Evolutionary conservation across 1,284 basidiomycete species (phyloP), one percentile per base, ranked within the genome.

Genomic region (Ganoderma lingzhi): DNA sequence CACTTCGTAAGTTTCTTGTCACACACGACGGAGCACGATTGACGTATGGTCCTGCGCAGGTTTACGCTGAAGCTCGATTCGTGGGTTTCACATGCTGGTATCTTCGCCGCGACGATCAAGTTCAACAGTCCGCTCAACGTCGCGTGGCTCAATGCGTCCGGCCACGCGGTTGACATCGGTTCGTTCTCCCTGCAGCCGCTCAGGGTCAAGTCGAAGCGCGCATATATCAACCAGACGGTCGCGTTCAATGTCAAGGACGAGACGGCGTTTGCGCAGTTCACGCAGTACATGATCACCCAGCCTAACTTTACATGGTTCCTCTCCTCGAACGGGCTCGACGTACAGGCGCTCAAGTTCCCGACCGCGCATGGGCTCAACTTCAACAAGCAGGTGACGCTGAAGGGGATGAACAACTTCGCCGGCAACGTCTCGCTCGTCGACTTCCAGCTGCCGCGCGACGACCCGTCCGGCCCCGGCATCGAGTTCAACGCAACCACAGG

Each of bases 251-350:
- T 93, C 73, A 76, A 76, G 0, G 82, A 92, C 73, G 79, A 87
- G 74, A 77, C 76, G 39, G 85, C 86, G 10, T 92, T 92, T 74
- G 86, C 85, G 68, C 80, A 78, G 35, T 92, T 93, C 76, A 84
- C 89, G 5, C 78, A 79, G 41, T 77, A 82, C 17, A 83, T 95
- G 85, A 92, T 94, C 76, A 93, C 90, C 0, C 84, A 88, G 67
- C 81, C 83, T 55, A 88, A 86, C 69, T 94, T 94, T 75, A 93
- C 90, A 3, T 95, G 93, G 93, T 84, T 85, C 69, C 79, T 95
- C 63, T 76, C 82, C 30, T 90, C 87, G 72, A 78, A 85, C 45
- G 84, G 86, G 74, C 83, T 94, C 61, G 83, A 84, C 32, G 91
- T 90, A 6, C 89, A 91, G 71, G 93, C 93, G 3, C 82, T 88